A percentile compares a stretch with the other conserved stretches of the same genome.
Evolutionary conservation across 2,329 filamentous ascomycete genomes (phyloP).

Genomic region (Thelonectria olida): DNA sequence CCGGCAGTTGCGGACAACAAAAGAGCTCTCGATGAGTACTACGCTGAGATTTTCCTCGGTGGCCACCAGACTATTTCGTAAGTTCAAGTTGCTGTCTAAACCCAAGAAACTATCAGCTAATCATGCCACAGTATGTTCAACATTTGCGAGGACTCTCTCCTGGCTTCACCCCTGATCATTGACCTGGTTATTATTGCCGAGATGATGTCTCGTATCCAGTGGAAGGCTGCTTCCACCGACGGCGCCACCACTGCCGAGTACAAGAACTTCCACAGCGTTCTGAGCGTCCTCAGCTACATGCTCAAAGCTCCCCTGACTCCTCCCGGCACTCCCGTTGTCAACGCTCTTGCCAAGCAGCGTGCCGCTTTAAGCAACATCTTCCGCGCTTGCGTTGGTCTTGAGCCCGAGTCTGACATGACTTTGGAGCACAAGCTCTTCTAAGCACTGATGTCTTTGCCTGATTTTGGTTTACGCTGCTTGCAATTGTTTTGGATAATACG

Average conservation of each 20-base stretch:
- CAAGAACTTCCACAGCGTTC: slow-evolving; percentile 95
- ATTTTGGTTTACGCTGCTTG: not conserved
- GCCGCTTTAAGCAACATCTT: slow-evolving; percentile 97
- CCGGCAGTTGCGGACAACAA: slow-evolving; percentile 98
- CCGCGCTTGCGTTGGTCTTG: slow-evolving; percentile 94
- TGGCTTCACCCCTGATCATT: slow-evolving; percentile 96
- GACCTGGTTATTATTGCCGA: slow-evolving; percentile 92
- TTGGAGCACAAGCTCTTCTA: slow-evolving; percentile 98
- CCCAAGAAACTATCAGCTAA: slow-evolving; percentile 23
- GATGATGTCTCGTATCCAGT: slow-evolving; percentile 98
- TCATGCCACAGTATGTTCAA: slow-evolving; percentile 83
- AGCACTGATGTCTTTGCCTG: slow-evolving; percentile 21
- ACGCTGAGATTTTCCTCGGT: slow-evolving; percentile 98
- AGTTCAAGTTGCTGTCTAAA: slow-evolving; percentile 42
- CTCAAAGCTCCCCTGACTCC: slow-evolving; percentile 95
- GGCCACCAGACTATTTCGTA: slow-evolving; percentile 95
- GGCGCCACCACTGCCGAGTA: slow-evolving; percentile 71
- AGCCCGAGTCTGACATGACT: slow-evolving; percentile 99
- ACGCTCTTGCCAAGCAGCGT: slow-evolving; percentile 95
- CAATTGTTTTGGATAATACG: not conserved
- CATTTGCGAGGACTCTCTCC: slow-evolving; percentile 96
- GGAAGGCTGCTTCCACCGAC: slow-evolving; percentile 72
- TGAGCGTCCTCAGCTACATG: slow-evolving; percentile 99
- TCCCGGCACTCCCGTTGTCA: slow-evolving; percentile 93
- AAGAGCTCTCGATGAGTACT: slow-evolving; percentile 98